Conservation (phyloP, 2,329 filamentous ascomycete species). For the Huntiella bhutanensis region DNA sequence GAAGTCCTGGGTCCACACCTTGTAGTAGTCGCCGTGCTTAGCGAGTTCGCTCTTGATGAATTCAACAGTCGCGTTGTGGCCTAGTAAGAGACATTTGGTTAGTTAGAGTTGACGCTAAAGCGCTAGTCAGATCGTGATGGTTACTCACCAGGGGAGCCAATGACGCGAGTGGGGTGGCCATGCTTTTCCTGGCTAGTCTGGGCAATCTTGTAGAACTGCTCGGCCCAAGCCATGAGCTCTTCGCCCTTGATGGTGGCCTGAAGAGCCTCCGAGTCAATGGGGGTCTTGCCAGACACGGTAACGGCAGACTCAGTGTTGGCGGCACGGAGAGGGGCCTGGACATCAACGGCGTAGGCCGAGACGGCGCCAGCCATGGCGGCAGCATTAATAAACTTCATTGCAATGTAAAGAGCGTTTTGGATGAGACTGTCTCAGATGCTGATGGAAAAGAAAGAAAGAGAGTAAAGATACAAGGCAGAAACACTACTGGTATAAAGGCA, state of each 20-base stretch:
- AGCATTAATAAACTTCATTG: conserved; percentile 8
- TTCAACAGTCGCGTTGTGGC: conserved; percentile 43
- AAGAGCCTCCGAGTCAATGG: conserved; percentile 35
- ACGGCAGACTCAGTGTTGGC: conserved; percentile 4
- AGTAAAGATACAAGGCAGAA: not conserved
- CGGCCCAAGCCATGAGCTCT: conserved; percentile 38
- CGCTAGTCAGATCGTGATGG: not conserved
- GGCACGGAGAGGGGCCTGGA: conserved; percentile 6
- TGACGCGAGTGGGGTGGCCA: conserved; percentile 50
- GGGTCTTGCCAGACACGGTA: conserved; percentile 17
- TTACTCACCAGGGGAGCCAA: conserved; percentile 40
- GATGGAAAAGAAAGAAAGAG: not conserved
- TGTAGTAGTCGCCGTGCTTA: conserved; percentile 40
- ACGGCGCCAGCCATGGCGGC: conserved; percentile 9
- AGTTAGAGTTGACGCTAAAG: not conserved
- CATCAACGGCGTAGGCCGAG: conserved; percentile 6
- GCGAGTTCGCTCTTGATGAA: conserved; percentile 40
- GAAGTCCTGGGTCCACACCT: conserved; percentile 43
- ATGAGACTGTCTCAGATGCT: not conserved
- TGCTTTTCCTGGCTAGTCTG: conserved; percentile 39
- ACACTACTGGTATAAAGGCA: not conserved
- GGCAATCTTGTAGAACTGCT: conserved; percentile 43
- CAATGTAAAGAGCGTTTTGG: not conserved
- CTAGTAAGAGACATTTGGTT: conserved; percentile 18
- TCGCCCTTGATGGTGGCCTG: conserved; percentile 36